A percentile compares a stretch with the other conserved stretches of the same genome.
Conservation (phyloP, 768 basidiomycete genomes). For the Collybia mongolica region DNA sequence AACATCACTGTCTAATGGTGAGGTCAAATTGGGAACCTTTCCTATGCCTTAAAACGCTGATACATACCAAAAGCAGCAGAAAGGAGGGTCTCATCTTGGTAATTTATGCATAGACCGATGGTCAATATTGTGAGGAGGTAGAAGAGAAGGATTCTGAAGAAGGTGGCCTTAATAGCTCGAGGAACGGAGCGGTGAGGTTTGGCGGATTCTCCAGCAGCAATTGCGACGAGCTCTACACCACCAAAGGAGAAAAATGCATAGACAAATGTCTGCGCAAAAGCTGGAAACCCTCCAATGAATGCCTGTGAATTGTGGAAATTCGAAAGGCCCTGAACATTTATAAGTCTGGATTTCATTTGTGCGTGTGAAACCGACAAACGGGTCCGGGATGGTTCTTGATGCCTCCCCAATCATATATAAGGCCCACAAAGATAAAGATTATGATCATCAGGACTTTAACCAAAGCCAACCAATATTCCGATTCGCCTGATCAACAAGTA, state of each 20-base stretch:
- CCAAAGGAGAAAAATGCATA: slow-evolving; percentile 72
- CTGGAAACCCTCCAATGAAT: slow-evolving; percentile 50
- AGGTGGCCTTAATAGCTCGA: slow-evolving; percentile 64
- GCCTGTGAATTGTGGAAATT: slow-evolving; percentile 51
- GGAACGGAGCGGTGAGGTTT: slow-evolving; percentile 65
- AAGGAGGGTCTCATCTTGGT: slow-evolving; percentile 51
- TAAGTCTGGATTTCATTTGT: slow-evolving; percentile 4
- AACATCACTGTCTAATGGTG: slow-evolving; percentile 42
- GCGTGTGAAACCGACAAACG: slow-evolving; percentile 29
- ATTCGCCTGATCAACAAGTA: slow-evolving; percentile 40
- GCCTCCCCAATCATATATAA: slow-evolving; percentile 64
- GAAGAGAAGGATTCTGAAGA: slow-evolving; percentile 64
- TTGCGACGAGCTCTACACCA: slow-evolving; percentile 67
- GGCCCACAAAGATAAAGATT: slow-evolving; percentile 59
- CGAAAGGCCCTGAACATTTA: slow-evolving; percentile 39
- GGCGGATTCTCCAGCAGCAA: slow-evolving; percentile 71
- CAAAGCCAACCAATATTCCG: slow-evolving; percentile 62
- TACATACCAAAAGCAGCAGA: slow-evolving; percentile 41
- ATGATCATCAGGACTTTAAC: slow-evolving; percentile 64
- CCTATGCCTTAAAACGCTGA: not conserved
- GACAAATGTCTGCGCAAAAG: slow-evolving; percentile 59
- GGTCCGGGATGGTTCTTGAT: slow-evolving; percentile 58
- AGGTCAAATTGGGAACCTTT: not conserved
- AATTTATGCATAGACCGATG: slow-evolving; percentile 66
- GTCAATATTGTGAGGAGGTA: slow-evolving; percentile 64